These are phyloP conservation scores for Botrytis elliptica DNA, from an alignment of 2,329 filamentous ascomycete genomes.

Conservation along the genomic window DNA sequence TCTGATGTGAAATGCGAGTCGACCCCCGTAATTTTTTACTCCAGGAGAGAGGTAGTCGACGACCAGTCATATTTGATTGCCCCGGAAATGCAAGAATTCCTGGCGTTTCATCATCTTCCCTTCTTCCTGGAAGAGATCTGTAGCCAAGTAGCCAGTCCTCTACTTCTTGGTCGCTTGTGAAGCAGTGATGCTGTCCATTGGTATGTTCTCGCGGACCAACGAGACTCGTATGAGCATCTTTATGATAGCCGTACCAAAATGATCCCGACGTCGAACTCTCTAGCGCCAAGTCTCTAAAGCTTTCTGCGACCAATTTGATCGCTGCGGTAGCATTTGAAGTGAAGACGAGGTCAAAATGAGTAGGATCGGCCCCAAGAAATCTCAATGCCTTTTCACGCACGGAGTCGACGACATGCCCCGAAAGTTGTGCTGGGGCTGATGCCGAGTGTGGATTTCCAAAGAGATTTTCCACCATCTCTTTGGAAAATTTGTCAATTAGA, in stretches of 20 bases:
- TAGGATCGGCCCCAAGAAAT: conserved; percentile 78
- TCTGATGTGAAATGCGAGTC: conserved; percentile 29
- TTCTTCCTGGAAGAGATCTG: conserved; percentile 35
- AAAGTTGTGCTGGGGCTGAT: conserved; percentile 74
- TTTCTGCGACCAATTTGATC: conserved; percentile 80
- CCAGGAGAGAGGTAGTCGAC: conserved; percentile 68
- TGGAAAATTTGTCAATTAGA: conserved; percentile 74
- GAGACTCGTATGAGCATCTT: conserved; percentile 82
- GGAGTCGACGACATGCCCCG: conserved; percentile 71
- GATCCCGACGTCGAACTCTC: conserved; percentile 58
- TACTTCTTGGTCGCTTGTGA: conserved; percentile 61
- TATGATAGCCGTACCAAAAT: conserved; percentile 81
- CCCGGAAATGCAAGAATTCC: conserved; percentile 77
- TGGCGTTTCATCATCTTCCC: conserved; percentile 28
- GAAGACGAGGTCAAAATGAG: conserved; percentile 82
- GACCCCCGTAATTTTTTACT: conserved; percentile 47
- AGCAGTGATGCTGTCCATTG: conserved; percentile 56
- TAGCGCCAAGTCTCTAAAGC: conserved; percentile 64
- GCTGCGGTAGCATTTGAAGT: conserved; percentile 91
- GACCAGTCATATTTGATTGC: conserved; percentile 51
- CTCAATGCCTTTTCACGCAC: conserved; percentile 66
- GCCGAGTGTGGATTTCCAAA: conserved; percentile 91
- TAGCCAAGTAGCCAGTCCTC: conserved; percentile 56
- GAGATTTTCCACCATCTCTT: conserved; percentile 72
- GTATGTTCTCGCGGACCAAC: conserved; percentile 78